Percentiles rank a stretch among this genome's conserved stretches.
Evolutionary conservation across 2,329 filamentous ascomycete species (phyloP).

Genomic region (Fusarium sp.): DNA sequence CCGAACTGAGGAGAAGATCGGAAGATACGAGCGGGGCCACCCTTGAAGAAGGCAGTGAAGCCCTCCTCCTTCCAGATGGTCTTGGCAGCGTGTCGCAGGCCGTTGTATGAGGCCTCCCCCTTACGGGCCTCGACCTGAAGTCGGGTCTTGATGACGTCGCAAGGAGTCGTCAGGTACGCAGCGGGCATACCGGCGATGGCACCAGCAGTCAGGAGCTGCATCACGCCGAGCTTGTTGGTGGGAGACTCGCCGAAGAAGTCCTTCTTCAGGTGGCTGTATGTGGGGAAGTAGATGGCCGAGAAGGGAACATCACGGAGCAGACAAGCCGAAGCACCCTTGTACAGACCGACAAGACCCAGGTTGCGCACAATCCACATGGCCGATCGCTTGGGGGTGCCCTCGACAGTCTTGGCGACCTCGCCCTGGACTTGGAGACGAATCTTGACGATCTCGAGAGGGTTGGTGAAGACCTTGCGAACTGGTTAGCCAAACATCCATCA

Average conservation of each 20-base stretch:
- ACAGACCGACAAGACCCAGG: slow-evolving; percentile 91
- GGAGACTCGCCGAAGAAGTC: slow-evolving; percentile 92
- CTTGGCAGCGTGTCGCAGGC: slow-evolving; percentile 84
- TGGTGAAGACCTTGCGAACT: slow-evolving; percentile 83
- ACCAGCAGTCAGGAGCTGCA: slow-evolving; percentile 93
- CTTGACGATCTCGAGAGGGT: slow-evolving; percentile 98
- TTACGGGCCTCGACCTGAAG: slow-evolving; percentile 97
- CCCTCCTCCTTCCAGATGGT: slow-evolving; percentile 93
- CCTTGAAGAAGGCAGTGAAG: slow-evolving; percentile 98
- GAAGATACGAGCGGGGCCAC: slow-evolving; percentile 93
- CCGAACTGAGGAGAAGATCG: slow-evolving; percentile 97
- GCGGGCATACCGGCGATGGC: slow-evolving; percentile 94
- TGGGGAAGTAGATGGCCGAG: slow-evolving; percentile 98
- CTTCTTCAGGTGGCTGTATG: slow-evolving; percentile 93
- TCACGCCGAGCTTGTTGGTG: slow-evolving; percentile 87
- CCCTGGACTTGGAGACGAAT: slow-evolving; percentile 98
- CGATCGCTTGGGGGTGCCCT: slow-evolving; percentile 86
- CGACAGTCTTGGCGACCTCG: slow-evolving; percentile 89
- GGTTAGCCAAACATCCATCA: slow-evolving; percentile 13
- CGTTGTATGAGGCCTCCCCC: slow-evolving; percentile 89
- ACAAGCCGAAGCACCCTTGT: slow-evolving; percentile 96
- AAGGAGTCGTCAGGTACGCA: slow-evolving; percentile 95
- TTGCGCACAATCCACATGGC: slow-evolving; percentile 99
- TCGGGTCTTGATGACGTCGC: slow-evolving; percentile 99
- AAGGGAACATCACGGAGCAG: slow-evolving; percentile 96